phyloP scores from a whole-genome alignment of 495 filamentous ascomycete genomes.

The Astrothelium macrocarpum region DNA sequence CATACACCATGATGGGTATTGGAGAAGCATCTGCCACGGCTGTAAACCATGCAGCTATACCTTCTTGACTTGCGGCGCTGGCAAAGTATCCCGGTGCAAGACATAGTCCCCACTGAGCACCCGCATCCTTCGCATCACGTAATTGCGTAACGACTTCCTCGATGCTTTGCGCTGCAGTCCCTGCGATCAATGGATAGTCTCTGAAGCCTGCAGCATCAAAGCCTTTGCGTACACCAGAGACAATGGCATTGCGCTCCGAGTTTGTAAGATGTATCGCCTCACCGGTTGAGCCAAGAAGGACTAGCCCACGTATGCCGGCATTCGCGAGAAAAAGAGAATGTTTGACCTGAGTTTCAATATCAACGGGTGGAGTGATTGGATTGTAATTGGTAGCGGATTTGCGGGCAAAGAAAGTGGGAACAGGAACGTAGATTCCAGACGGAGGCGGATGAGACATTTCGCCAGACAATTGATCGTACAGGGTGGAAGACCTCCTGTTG shows the following conservation, averaged over 20 bases:
- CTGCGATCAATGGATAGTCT: conserved; percentile 58
- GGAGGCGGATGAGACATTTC: conserved; percentile 15
- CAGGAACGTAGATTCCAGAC: conserved; percentile 20
- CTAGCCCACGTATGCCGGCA: conserved; percentile 52
- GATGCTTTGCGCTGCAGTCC: conserved; percentile 52
- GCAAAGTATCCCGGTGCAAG: conserved; percentile 28
- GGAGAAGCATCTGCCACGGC: conserved; percentile 21
- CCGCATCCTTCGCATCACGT: conserved; percentile 46
- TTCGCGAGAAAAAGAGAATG: conserved; percentile 56
- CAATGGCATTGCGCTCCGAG: conserved; percentile 48
- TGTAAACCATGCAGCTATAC: conserved; percentile 23
- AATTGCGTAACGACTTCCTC: conserved; percentile 54
- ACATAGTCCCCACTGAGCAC: conserved; percentile 49
- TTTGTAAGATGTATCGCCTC: conserved; percentile 57
- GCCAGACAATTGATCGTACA: neutral
- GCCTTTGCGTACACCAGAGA: conserved; percentile 43
- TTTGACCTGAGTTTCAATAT: conserved; percentile 45
- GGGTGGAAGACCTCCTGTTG: neutral
- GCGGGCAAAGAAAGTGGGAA: conserved; percentile 42
- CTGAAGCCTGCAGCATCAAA: conserved; percentile 47
- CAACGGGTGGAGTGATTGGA: conserved; percentile 35
- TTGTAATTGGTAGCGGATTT: conserved; percentile 30
- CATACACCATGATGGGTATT: conserved; percentile 27
- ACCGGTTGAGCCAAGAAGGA: conserved; percentile 58
- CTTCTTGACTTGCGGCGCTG: conserved; percentile 17